Base-by-base conservation (phyloP, 140 eudicot species). In the Anethum foeniculum region DNA sequence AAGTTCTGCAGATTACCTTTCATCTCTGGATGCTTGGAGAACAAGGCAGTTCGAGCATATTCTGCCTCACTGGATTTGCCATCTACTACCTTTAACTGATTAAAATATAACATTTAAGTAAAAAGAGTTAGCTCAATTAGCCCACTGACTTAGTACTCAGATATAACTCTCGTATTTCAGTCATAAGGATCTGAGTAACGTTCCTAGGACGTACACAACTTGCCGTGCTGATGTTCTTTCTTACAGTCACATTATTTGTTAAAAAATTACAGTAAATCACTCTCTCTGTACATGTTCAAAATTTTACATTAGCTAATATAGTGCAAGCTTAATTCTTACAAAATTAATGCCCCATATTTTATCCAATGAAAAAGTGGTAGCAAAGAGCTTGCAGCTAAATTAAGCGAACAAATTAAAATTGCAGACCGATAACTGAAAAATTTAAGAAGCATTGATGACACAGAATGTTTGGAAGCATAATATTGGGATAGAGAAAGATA, bases 11-110 rank as follows among this genome's bases (percentile, higher is more conserved):
- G 27, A 75, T 86, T 86, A 94, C 98, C 84, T 89, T 83, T 78
- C 98, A 94, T 94, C 86, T 90, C 97, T 67, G 94, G 84, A 81
- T 94, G 98, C 86, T 94, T 94, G 60, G 94, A 65, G 80, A 90
- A 94, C 81, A 94, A 76, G 19, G 88, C 89, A 41, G 49, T 80
- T 88, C 72, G 85, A 79, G 96, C 98, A 75, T 83, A 84, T 49
- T 79, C 84, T 32, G 88, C 96, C 84, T 94, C 98, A 21, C 85
- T 38, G 12, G 97, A 82, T 30, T 88, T 81, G 27, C 64, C 83
- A 80, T 83, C 90, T 1, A 94, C 13, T 77, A 85, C 19, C 62
- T 88, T 89, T 81, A 94, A 85, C 98, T 94, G 88, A 54, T 83
- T 79, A 5, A 32, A 25, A 67, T 15, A 30, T 67, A 43, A 34